Percentiles rank a stretch among this genome's conserved stretches.
phyloP scores from a whole-genome alignment of 2,329 filamentous ascomycete species.

The Atkinsonella texensis region DNA sequence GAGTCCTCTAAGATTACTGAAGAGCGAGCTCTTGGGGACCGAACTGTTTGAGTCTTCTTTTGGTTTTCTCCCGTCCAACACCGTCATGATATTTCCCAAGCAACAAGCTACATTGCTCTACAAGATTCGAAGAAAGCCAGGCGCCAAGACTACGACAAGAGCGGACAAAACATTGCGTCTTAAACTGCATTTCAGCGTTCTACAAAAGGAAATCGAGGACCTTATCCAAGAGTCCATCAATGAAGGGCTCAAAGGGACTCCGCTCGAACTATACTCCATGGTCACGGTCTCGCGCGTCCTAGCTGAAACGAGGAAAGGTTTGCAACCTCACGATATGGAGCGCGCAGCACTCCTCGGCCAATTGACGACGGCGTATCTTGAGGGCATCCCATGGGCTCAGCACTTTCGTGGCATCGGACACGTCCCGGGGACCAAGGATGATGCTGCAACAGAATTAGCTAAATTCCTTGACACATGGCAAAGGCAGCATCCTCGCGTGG shows the following conservation, averaged over 20 bases:
- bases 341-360: slow-evolving; percentile 40
- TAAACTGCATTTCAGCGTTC: slow-evolving; percentile 60
- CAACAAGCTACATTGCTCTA: slow-evolving; percentile 76
- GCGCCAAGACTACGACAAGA: slow-evolving; percentile 19
- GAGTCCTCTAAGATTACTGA: slow-evolving; percentile 62
- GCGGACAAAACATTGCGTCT: slow-evolving; percentile 45
- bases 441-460: slow-evolving; percentile 16
- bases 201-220: slow-evolving; percentile 60
- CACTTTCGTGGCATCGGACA: slow-evolving; percentile 38
- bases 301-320: slow-evolving; percentile 27
- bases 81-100: slow-evolving; percentile 60
- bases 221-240: slow-evolving; percentile 33
- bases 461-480: slow-evolving; percentile 23
- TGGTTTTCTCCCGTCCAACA: slow-evolving; percentile 37
- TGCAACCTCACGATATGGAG: slow-evolving; percentile 43
- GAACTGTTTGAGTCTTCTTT: slow-evolving; percentile 55
- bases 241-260: slow-evolving; percentile 25
- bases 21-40: slow-evolving; percentile 58
- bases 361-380: slow-evolving; percentile 36
- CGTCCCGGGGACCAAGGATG: slow-evolving; percentile 21
- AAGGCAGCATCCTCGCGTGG: slow-evolving; percentile 15
- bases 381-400: slow-evolving; percentile 33
- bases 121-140: slow-evolving; percentile 52
- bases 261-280: slow-evolving; percentile 33
- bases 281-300: slow-evolving; percentile 33